These are phyloP conservation scores for Kwoniella sp. DNA, from an alignment of 768 basidiomycete species.

Conservation along the genomic window DNA sequence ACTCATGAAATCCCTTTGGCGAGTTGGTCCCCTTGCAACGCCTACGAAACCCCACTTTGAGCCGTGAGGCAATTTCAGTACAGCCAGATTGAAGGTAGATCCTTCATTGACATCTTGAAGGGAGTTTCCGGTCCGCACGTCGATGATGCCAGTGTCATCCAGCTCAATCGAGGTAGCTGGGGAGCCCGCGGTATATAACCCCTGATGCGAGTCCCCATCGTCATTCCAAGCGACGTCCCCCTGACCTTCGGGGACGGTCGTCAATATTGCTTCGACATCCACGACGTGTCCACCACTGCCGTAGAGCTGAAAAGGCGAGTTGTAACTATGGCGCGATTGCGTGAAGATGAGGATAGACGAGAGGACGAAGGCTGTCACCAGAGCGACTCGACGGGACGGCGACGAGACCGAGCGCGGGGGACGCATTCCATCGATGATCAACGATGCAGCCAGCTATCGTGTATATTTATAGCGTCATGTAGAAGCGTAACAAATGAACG, in stretches of 20 bases:
- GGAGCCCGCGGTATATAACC: not conserved
- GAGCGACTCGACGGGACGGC: not conserved
- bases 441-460: no score
- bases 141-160: conserved; percentile 18
- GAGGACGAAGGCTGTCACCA: not conserved
- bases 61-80: conserved; percentile 18
- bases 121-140: conserved; percentile 3
- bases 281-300: not conserved
- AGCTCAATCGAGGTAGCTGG: conserved; percentile 9
- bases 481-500: no score
- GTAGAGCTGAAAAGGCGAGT: not conserved
- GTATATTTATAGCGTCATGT: no score
- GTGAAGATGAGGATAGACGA: not conserved
- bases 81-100: conserved; percentile 20
- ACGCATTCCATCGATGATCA: not conserved
- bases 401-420: not conserved
- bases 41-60: conserved; percentile 24
- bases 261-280: conserved; percentile 7
- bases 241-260: conserved; percentile 1
- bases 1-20: conserved; percentile 18
- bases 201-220: not conserved
- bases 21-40: conserved; percentile 23
- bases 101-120: conserved; percentile 11
- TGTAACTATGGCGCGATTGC: not conserved
- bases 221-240: conserved; percentile 9